Evolutionary conservation across 2,329 filamentous ascomycete species (phyloP), one percentile per base, ranked within the genome.

Genomic region (Diaporthe vexans): DNA sequence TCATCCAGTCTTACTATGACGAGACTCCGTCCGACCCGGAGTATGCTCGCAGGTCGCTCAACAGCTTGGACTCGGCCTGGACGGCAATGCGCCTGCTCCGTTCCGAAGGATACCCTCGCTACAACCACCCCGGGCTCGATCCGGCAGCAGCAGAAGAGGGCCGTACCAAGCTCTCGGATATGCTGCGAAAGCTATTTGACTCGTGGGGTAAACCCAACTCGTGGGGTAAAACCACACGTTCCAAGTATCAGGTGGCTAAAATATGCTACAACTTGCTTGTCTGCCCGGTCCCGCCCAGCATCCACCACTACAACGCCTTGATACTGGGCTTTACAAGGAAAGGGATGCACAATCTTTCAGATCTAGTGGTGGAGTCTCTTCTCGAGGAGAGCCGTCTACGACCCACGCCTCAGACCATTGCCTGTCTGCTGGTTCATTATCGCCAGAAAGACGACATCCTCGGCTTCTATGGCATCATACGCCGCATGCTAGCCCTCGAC

Each of bases 291-390:
- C 89, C 91, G 0, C 93, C 94, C 0, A 90, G 90, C 76, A 88
- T 94, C 48, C 86, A 91, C 76, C 94, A 92, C 4, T 94, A 92
- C 84, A 95, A 95, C 79, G 87, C 88, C 17, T 86, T 97, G 35
- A 88, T 96, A 3, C 81, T 89, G n/a, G 89, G 90, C n/a, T 91
- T 96, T 68, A 86, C 88, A 70, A 84, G 86, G 43, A 80, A 87
- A 7, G 84, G 86, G 37, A 83, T 87, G 70, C 84, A 87, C 72
- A 82, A 84, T 51, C 82, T 92, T 24, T 86, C 89, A 5, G 85
- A 90, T 51, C 78, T 84, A n/a, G 84, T 92, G 43, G 84, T 90
- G 26, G 81, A 88, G 67, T 87, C 86, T 0, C 88, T 90, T 70
- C 81, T 89, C 56, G 76, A 85, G 54, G 77, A 82, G 13, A 87